Evolutionary conservation across 306 rosid species (phyloP), one percentile per base, ranked within the genome.

Genomic region (Casuarina cunninghamiana): DNA sequence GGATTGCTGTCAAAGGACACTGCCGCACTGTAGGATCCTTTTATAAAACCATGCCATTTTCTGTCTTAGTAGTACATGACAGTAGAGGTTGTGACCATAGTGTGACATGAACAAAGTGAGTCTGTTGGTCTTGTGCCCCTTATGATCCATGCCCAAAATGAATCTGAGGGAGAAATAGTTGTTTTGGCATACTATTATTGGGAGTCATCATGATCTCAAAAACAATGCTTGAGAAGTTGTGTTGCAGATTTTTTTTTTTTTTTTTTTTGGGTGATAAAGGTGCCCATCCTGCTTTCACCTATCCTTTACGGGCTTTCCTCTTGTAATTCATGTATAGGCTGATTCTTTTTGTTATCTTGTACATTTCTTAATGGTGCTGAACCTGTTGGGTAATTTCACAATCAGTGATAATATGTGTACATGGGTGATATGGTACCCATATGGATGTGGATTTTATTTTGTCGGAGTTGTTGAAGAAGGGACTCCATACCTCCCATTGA

Each of bases 381-480:
- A 38, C 43, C 77, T 72, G 41, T 73, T 73, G 39, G 69, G 32
- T 26, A 55, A 46, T 42, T 71, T 61, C 53, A 39, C 15, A 55
- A 62, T 50, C 11, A 57, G 38, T 57, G 32, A 26, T 26, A 26
- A 26, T 26, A 26, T 26, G 32, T 26, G 32, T n/a, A n/a, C 10
- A 21, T 57, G 3, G 19, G 39, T 1, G 32, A 26, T 57, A 10
- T 39, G 35, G 50, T 21, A 15, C 69, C 76, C 58, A 58, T 11
- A 58, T 41, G 38, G 53, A 53, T 49, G 48, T 57, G 10, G 50
- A 46, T 7, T 19, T 6, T 57, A 63, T 39, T 61, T 75, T 57
- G 3, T 37, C 69, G 77, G 69, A 62, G 72, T 58, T 44, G 75
- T 50, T 45, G 13, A 43, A 41, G 81, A 81, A 53, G 37, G 44